Base-by-base conservation (phyloP, 1,139 yeast genomes). In the Spathaspora sp. region DNA sequence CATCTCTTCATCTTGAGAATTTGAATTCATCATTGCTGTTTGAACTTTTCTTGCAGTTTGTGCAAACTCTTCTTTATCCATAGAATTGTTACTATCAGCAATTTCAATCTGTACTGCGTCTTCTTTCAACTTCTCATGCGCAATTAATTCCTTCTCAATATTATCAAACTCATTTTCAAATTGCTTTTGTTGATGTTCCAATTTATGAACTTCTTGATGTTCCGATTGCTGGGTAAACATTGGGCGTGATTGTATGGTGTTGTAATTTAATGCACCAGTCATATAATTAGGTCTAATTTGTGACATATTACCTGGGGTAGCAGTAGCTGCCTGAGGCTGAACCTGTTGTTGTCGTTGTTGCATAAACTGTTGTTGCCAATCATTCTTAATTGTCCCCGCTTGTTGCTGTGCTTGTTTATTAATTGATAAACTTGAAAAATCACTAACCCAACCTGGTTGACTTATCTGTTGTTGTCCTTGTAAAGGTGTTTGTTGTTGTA, bases 11-110 rank as follows among this genome's bases (percentile, higher is more conserved):
- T 53, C 54, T 41, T 52, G 51, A 7, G 63, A 52, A 20, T 49
- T 52, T 5, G 55, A 50, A 5, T 53, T 42, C 25, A 58, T 51
- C 65, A 74, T 67, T 11, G 76, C 60, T 11, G 56, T 56, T 39
- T 70, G 68, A 7, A 74, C 76, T 48, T 65, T 61, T 38, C 63
- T 55, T 1, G 80, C 80, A 0, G 76, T 67, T 44, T 63, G 59
- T 8, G 79, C 79, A 60, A 74, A 73, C 51, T 63, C 60, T 38
- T 70, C 70, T 49, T 70, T 68, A 37, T 37, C 39, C 11, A 13
- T n/a, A 18, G 24, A n/a, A 37, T 18, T 31, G 18, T 37, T 37
- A 37, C 39, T 37, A 17, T 70, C 73, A 11, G 59, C 58, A 36
- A 50, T 54, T 13, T 49, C 41, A 16, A 47, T 37, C 24, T 46